These are phyloP conservation scores for Gaeumannomyces sp. DNA, from an alignment of 2,329 filamentous ascomycete genomes.

Conservation along the genomic window DNA sequence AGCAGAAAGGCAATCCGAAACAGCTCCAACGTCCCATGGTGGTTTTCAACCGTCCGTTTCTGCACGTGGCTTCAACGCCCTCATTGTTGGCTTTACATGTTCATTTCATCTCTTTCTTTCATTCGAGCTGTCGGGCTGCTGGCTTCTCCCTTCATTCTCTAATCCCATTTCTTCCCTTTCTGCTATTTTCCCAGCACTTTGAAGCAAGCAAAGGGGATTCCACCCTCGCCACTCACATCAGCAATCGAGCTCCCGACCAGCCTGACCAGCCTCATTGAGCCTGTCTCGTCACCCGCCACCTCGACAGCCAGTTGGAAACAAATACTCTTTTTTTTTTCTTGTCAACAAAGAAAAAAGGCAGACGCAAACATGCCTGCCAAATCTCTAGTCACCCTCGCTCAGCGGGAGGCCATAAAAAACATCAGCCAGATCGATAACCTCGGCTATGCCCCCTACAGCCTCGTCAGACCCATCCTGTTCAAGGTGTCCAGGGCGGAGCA, in stretches of 20 bases:
- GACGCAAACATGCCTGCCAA: conserved; percentile 40
- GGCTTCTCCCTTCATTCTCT: neutral
- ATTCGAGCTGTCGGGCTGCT: neutral
- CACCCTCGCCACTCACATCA: too few species aligned
- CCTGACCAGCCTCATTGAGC: neutral
- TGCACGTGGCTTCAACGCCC: neutral
- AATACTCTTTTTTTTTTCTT: neutral
- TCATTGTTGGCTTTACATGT: neutral
- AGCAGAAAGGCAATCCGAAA: neutral
- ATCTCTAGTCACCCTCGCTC: conserved; percentile 7
- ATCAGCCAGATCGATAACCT: conserved; percentile 58
- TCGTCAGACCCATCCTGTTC: conserved; percentile 61
- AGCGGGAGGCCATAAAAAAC: conserved; percentile 44
- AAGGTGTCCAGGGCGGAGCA: conserved; percentile 69
- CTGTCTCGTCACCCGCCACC: neutral
- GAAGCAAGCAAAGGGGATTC: neutral
- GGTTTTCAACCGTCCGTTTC: neutral
- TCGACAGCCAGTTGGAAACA: neutral
- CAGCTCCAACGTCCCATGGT: neutral
- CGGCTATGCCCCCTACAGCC: conserved; percentile 61
- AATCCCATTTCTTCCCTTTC: neutral
- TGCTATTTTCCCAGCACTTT: neutral
- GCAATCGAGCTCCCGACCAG: too few species aligned
- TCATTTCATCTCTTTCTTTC: neutral
- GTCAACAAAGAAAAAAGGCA: neutral